Evolutionary conservation across 2,329 filamentous ascomycete species (phyloP), one percentile per base, ranked within the genome.

Genomic region (Blastomyces parvus): DNA sequence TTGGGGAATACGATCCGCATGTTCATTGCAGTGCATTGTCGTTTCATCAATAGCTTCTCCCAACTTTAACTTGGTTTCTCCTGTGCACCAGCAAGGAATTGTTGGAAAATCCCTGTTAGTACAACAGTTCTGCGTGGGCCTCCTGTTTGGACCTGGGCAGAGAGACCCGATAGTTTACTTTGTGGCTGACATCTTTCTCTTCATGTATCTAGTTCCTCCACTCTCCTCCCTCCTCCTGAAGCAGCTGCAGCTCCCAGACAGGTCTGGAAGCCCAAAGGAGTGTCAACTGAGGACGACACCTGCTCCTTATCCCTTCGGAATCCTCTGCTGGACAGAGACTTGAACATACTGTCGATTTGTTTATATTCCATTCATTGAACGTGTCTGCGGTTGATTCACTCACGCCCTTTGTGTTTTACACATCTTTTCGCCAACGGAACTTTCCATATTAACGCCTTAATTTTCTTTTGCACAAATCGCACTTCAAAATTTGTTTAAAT

Each of bases 71-170:
- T 38, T 25, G 30, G 30, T 61, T 53, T 25, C 36, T 50, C 59
- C 13, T 53, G 22, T 19, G 25, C 19, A 38, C 44, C 22, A 42
- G 46, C 44, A 53, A 27, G 44, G 30, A 61, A 52, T 44, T 61
- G 59, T 61, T 61, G 30, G 59, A 53, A 53, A 52, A 52, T 61
- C 59, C 59, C 17, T 61, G 59, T 60, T 61, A 61, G 59, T 53
- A 61, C 25, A 52, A 22, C 59, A 53, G 59, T 53, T 61, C 44
- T 50, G 19, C 30, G 59, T 53, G 58, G 42, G 42, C 40, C 58
- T 53, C 33, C 36, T 61, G 59, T 61, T 61, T 61, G 59, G 22
- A 36, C 30, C 50, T 52, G 46, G 33, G 46, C 13, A 61, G 46
- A 61, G 46, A 36, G n/a, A 17, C 46, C 57, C 17, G 42, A 46